phyloP scores from a whole-genome alignment of 1,139 yeast species.

The Petasospora fabianii region DNA sequence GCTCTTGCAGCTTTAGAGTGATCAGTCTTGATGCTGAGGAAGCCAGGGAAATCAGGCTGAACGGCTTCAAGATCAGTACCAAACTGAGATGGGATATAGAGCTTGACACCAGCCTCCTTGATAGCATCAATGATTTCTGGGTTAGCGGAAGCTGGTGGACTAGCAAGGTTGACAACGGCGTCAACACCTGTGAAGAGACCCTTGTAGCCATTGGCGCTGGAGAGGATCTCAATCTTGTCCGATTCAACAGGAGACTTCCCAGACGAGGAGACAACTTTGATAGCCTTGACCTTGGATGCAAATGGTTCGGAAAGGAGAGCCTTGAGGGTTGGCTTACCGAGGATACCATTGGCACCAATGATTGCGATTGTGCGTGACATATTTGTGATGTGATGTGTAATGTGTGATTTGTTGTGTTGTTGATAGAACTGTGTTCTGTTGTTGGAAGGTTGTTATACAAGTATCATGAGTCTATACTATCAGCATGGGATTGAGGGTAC shows the following conservation, averaged over 20 bases:
- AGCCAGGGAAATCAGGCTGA: slow-evolving; percentile 33
- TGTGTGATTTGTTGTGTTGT: background rate
- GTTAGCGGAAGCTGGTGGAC: slow-evolving; percentile 30
- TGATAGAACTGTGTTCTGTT: too few relatives aligned
- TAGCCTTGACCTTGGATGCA: slow-evolving; percentile 37
- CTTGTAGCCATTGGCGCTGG: slow-evolving; percentile 32
- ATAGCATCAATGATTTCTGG: slow-evolving; percentile 36
- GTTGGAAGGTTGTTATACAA: too few relatives aligned
- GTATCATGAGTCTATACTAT: too few relatives aligned
- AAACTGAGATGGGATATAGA: slow-evolving; percentile 62
- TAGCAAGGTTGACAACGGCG: slow-evolving; percentile 45
- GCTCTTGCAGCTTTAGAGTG: slow-evolving; percentile 41
- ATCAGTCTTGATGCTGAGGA: slow-evolving; percentile 36
- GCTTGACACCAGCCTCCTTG: slow-evolving; percentile 40
- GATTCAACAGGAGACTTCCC: slow-evolving; percentile 35
- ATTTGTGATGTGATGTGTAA: background rate
- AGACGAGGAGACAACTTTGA: slow-evolving; percentile 48
- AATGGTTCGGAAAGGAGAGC: slow-evolving; percentile 45
- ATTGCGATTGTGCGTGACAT: slow-evolving; percentile 40
- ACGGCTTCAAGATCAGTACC: slow-evolving; percentile 42
- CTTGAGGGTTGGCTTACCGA: slow-evolving; percentile 45
- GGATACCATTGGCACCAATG: slow-evolving; percentile 49
- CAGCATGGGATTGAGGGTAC: too few relatives aligned
- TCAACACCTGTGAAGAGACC: slow-evolving; percentile 46
- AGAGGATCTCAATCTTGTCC: slow-evolving; percentile 39